phyloP scores from a whole-genome alignment of 306 rosid species.

The Myrica gale region DNA sequence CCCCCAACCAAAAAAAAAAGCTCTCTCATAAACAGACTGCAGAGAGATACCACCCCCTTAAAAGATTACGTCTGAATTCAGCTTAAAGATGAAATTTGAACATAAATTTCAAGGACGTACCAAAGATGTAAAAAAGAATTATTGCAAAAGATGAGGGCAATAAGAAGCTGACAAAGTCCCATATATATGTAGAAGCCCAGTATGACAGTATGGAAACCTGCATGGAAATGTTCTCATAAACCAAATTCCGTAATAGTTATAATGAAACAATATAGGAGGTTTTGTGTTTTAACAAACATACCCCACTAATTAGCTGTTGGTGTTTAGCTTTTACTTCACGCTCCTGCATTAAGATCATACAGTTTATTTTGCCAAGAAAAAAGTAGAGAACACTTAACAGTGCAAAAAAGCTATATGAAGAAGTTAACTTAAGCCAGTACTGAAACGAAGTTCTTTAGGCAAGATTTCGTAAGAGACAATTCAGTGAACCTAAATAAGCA shows the following conservation, averaged over 20 bases:
- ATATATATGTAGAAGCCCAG: conserved; percentile 80
- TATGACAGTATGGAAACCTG: conserved; percentile 88
- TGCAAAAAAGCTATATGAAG: neutral
- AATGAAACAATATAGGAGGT: conserved; percentile 12
- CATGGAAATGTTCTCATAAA: conserved; percentile 29
- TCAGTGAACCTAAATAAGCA: no score
- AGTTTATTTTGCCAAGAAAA: conserved; percentile 28
- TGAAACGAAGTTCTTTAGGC: neutral
- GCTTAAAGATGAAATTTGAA: conserved; percentile 4
- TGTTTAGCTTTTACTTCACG: conserved; percentile 98
- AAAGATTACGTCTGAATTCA: conserved; percentile 4
- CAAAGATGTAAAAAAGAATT: conserved; percentile 73
- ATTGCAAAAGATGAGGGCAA: conserved; percentile 80
- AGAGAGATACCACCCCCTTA: neutral
- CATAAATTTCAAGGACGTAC: conserved; percentile 40
- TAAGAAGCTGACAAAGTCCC: conserved; percentile 95
- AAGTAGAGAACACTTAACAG: conserved; percentile 9
- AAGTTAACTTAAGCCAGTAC: neutral
- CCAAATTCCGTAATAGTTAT: conserved; percentile 10
- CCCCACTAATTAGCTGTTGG: conserved; percentile 97
- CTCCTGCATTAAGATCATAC: conserved; percentile 58
- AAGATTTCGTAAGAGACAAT: neutral
- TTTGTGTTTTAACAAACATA: conserved; percentile 26
- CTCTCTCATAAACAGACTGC: no score
- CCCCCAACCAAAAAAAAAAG: no score